These are phyloP conservation scores for Penicillium sp. DNA, from an alignment of 2,329 filamentous ascomycete species.

Conservation along the genomic window DNA sequence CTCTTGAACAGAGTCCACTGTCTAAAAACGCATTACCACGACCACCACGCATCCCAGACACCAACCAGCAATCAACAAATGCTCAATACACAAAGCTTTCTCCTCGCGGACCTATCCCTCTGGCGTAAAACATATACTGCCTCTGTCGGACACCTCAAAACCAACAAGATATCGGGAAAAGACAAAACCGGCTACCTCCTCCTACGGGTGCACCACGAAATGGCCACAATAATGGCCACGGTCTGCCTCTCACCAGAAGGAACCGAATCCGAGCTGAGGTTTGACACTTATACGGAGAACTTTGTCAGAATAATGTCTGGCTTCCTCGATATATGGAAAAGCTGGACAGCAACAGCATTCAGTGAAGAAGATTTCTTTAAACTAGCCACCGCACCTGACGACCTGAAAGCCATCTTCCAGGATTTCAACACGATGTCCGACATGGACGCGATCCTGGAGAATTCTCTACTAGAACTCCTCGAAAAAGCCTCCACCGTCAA, in stretches of 20 bases:
- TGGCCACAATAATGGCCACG: slow-evolving; percentile 45
- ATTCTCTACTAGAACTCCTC: neutral
- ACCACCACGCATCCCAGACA: neutral
- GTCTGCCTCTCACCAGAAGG: slow-evolving; percentile 14
- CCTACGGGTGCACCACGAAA: slow-evolving; percentile 41
- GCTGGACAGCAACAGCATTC: slow-evolving; percentile 1
- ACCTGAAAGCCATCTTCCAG: neutral
- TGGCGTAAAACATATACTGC: slow-evolving; percentile 25
- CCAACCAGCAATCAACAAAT: neutral
- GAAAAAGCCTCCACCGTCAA: neutral
- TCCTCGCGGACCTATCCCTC: slow-evolving; percentile 12
- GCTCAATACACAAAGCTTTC: slow-evolving; percentile 1
- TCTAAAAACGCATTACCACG: slow-evolving; percentile 10
- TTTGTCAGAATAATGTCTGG: slow-evolving; percentile 20
- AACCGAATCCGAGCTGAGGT: slow-evolving; percentile 26
- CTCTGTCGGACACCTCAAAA: slow-evolving; percentile 2
- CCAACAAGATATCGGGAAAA: neutral
- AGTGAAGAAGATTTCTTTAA: neutral
- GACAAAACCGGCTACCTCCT: slow-evolving; percentile 28
- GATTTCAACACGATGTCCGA: neutral
- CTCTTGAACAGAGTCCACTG: slow-evolving; percentile 18
- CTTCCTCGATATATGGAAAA: slow-evolving; percentile 13
- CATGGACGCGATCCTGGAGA: neutral
- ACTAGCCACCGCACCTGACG: neutral
- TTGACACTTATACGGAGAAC: slow-evolving; percentile 21